Base-by-base conservation (phyloP, 495 filamentous ascomycete species). In the Neurospora sp. region DNA sequence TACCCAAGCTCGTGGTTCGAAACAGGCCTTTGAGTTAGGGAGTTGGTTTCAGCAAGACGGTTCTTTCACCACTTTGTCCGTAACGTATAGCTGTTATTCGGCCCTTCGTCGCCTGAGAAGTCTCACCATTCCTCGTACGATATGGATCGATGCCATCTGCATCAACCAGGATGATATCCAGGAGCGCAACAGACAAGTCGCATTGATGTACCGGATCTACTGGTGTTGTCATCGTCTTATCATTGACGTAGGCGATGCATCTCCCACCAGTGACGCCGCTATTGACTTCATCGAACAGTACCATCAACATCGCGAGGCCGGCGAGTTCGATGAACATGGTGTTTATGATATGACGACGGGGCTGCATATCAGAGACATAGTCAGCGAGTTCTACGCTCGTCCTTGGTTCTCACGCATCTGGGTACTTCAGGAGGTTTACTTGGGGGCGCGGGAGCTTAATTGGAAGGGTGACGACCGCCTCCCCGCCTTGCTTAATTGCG, bases 131-230 rank as follows among this genome's bases (percentile, higher is more conserved):
- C 14, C 5, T 16, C 27, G 54, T 20, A 2, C n/a, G 4, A 12
- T 72, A 62, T 69, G 39, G 39, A 66, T 72, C 20, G 59, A 69
- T 66, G 18, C 71, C 20, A 72, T 69, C 71, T 72, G 54, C 54
- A 62, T 62, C 54, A 69, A 62, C 16, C 71, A 62, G 11, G 38
- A 72, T 20, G 71, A 62, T 1, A 16, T 72, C 18, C 20, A 35
- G 35, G 71, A 72, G 11, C 71, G 71, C 54, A 39, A 39, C 54
- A 18, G 38, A 39, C 71, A 72, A 66, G 54, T 72, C n/a, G 12
- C 48, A 12, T 4, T 72, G 39, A 72, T 44, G 71, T 14, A 0
- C 39, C 10, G 1, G 20, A 72, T 69, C 3, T 44, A 69, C 54
- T 23, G 6, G 12, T 3, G 2, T 18, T 35, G 1, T 35, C 23